Conservation (phyloP, 176 grass and related monocot species). For the Rhipidocladum racemiflorum region DNA sequence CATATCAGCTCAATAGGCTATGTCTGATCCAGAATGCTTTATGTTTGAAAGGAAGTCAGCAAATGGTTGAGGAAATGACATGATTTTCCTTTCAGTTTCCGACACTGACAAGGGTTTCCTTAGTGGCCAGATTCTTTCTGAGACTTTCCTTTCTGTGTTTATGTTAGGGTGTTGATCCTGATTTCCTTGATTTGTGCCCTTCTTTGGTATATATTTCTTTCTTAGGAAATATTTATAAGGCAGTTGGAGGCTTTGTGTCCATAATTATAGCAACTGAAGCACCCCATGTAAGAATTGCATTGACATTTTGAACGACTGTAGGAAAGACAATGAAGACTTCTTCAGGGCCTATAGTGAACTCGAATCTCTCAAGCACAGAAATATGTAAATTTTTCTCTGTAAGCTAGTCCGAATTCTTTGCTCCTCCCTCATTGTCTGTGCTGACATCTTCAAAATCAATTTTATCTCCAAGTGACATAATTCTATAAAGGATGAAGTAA, state of each 20-base stretch:
- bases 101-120: background rate
- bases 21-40: background rate
- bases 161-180: background rate
- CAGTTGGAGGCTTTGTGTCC: background rate
- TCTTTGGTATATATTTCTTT: background rate
- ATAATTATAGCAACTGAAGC: background rate
- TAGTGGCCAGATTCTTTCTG: background rate
- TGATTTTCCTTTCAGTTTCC: background rate
- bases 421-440: background rate
- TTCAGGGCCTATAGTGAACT: background rate
- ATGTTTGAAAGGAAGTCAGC: background rate
- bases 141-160: background rate
- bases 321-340: background rate
- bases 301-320: background rate
- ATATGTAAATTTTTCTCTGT: background rate
- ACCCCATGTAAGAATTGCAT: background rate
- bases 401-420: background rate
- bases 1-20: background rate
- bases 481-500: background rate
- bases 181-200: background rate
- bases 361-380: background rate
- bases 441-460: background rate
- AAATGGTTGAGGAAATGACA: background rate
- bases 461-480: background rate
- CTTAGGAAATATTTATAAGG: background rate